Base-by-base conservation (phyloP, 2,329 filamentous ascomycete species). In the Raffaelea albimanens region DNA sequence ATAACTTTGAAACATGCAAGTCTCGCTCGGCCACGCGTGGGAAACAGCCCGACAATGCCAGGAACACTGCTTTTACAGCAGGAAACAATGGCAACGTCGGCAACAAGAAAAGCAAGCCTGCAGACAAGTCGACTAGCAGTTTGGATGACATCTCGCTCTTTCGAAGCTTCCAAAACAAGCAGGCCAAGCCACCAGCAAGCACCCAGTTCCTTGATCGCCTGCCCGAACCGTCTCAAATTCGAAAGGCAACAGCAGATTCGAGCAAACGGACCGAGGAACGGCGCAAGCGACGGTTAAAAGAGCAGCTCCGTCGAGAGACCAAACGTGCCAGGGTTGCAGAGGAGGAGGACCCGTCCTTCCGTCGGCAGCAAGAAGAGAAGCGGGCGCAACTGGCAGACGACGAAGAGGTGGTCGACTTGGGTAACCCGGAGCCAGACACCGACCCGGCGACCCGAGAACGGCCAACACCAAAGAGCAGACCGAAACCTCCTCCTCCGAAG, bases 171-270 rank as follows among this genome's bases (percentile, higher is more conserved):
- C 40, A 52, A n/a, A 39, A 34, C 3, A 25, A 21, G 13, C 45
- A 44, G 16, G 21, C 14, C 20, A 23, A 22, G 2, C 40, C 43
- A 1, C 39, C 20, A 4, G 29, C 48, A n/a, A 39, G n/a, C n/a
- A 48, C 45, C 2, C 44, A 16, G 31, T 11, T 48, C 13, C 20
- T 20, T 14, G 9, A 10, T 14, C 5, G 34, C 7, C 40, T 44
- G 2, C 47, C 50, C 2, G 46, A 49, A 20, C 39, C 48, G 2
- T 18, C 3, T 14, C 33, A 46, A n/a, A 40, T 52, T 4, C 47
- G 38, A 8, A 18, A 40, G 21, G 50, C 45, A 2, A 39, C 45
- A 4, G 25, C 25, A 9, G 23, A 3, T 3, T 45, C 36, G 2
- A 39, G 23, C 5, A 18, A 34, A 3, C 21, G 10, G 5, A 5